Evolutionary conservation across 345 rosid genomes (phyloP).

Genomic region (Iberis pinnata): DNA sequence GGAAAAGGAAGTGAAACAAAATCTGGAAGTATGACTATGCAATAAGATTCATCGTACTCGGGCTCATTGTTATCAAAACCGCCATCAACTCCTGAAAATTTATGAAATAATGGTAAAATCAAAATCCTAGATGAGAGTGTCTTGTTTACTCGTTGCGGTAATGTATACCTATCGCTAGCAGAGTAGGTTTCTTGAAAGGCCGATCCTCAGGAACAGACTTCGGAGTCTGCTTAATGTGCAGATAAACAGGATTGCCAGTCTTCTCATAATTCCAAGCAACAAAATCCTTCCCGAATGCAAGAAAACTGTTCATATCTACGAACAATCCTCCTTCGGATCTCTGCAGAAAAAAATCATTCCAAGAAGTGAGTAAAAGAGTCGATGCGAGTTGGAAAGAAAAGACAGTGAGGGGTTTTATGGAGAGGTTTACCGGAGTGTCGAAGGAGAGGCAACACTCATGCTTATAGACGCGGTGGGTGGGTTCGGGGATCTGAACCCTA

Average conservation of each 20-base stretch:
- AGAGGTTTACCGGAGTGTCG: conserved; percentile 65
- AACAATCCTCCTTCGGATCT: conserved; percentile 89
- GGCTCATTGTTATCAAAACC: conserved; percentile 87
- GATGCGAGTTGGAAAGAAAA: neutral
- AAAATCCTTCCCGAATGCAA: conserved; percentile 83
- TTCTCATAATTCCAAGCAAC: conserved; percentile 88
- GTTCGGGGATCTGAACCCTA: conserved; percentile 99
- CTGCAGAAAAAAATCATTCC: conserved; percentile 40
- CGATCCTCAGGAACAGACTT: conserved; percentile 78
- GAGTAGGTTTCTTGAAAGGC: conserved; percentile 81
- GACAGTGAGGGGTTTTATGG: neutral
- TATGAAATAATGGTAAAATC: conserved; percentile 5
- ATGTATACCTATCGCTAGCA: conserved; percentile 75
- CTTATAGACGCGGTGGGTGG: conserved; percentile 93
- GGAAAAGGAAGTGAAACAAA: conserved; percentile 72
- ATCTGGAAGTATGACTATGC: conserved; percentile 68
- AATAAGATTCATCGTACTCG: conserved; percentile 69
- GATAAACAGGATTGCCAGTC: conserved; percentile 83
- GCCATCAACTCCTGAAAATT: conserved; percentile 69
- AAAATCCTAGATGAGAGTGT: too few species aligned
- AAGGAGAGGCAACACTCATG: conserved; percentile 95
- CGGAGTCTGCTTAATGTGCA: conserved; percentile 70
- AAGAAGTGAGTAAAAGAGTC: neutral
- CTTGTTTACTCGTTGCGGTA: too few species aligned
- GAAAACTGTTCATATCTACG: conserved; percentile 78